These are phyloP conservation scores for Dysphania ambrosioides DNA, from an alignment of 148 eudicot species.

Conservation along the genomic window DNA sequence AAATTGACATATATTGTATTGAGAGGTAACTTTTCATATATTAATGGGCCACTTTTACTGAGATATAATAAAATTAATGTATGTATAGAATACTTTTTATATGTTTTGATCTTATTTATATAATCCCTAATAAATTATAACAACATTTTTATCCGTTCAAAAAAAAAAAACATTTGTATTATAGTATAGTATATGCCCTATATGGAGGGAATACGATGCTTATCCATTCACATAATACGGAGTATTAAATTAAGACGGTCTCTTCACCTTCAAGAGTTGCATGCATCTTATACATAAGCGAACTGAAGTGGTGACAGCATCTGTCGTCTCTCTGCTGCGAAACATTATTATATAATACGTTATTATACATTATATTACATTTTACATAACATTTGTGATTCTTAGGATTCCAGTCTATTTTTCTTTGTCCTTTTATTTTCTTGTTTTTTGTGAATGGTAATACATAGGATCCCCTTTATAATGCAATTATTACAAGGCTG, in stretches of 20 bases:
- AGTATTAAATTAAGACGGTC: background rate
- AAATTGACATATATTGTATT: too few relatives aligned
- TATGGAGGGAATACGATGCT: background rate
- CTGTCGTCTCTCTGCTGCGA: conserved; percentile 15
- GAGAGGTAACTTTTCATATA: too few relatives aligned
- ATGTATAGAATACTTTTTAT: too few relatives aligned
- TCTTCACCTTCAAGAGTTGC: conserved; percentile 2
- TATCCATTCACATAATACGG: background rate
- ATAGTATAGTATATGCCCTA: background rate
- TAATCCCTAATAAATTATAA: too few relatives aligned
- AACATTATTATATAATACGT: conserved; percentile 2
- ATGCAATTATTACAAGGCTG: conserved; percentile 16
- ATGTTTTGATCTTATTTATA: too few relatives aligned
- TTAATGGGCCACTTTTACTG: too few relatives aligned
- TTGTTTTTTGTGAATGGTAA: background rate
- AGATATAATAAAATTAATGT: too few relatives aligned
- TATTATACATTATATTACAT: too few relatives aligned
- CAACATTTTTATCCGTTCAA: too few relatives aligned
- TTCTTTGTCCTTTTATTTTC: background rate
- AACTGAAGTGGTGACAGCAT: conserved; percentile 12
- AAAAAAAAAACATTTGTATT: too few relatives aligned
- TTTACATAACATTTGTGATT: background rate
- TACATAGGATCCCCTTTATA: conserved; percentile 25
- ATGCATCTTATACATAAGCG: background rate
- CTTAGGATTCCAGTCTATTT: conserved; percentile 1